Percentiles rank a stretch among this genome's conserved stretches.
Conservation (phyloP, 2,329 filamentous ascomycete genomes). For the Pseudogymnoascus sp. region DNA sequence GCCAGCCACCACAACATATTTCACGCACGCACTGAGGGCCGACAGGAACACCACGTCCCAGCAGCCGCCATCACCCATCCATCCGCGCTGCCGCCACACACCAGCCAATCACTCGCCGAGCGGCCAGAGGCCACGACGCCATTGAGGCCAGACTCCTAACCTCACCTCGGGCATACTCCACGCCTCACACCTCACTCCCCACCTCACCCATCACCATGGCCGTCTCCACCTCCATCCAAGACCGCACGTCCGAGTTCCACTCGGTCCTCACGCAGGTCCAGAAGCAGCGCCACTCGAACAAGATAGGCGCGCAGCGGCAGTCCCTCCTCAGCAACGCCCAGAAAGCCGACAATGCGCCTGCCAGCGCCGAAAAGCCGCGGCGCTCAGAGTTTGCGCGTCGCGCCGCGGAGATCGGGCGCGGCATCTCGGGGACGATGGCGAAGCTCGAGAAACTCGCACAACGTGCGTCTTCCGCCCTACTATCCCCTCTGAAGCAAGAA, state of each 20-base stretch:
- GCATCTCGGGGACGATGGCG: constrained; percentile 85
- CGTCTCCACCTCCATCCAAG: constrained; percentile 69
- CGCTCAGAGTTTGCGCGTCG: constrained; percentile 88
- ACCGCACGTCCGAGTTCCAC: constrained; percentile 91
- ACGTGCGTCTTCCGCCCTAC: constrained; percentile 39
- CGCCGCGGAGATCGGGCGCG: constrained; percentile 84
- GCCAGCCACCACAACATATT: background rate
- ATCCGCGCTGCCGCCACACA: background rate
- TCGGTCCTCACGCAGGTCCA: constrained; percentile 83
- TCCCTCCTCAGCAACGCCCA: constrained; percentile 69
- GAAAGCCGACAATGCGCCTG: constrained; percentile 51
- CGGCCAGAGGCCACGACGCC: background rate
- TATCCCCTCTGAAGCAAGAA: background rate
- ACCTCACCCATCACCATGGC: constrained; percentile 40
- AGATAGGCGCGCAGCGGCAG: constrained; percentile 70
- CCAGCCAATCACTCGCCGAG: background rate
- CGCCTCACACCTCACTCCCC: background rate
- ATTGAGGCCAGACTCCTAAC: background rate
- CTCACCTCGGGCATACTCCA: background rate
- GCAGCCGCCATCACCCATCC: background rate
- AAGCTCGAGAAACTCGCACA: constrained; percentile 92
- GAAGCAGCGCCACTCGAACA: constrained; percentile 66
- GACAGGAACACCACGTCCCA: background rate
- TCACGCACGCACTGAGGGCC: background rate
- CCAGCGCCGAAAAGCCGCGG: constrained; percentile 38